Percentiles rank a stretch among this genome's conserved stretches.
phyloP scores from a whole-genome alignment of 768 basidiomycete genomes.

The Calocera viscosa region DNA sequence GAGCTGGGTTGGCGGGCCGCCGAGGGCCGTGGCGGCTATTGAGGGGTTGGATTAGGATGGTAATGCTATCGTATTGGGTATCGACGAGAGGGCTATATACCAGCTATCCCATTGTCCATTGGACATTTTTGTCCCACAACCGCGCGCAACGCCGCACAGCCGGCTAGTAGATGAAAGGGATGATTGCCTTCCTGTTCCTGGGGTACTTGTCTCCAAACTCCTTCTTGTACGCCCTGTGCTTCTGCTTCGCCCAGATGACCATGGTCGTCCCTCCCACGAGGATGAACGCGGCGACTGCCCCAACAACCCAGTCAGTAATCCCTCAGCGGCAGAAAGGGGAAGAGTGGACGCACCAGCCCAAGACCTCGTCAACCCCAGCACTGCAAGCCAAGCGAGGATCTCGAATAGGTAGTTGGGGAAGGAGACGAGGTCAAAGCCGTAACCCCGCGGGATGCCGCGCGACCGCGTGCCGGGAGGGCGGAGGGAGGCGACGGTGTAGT shows the following conservation, averaged over 20 bases:
- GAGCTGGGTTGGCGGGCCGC: slow-evolving; percentile 3
- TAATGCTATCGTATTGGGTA: too few species aligned
- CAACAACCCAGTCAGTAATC: neutral
- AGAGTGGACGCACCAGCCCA: slow-evolving; percentile 46
- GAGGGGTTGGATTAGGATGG: slow-evolving; percentile 1
- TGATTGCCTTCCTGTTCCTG: slow-evolving; percentile 56
- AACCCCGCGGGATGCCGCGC: slow-evolving; percentile 83
- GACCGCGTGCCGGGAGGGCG: slow-evolving; percentile 67
- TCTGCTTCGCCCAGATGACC: slow-evolving; percentile 80
- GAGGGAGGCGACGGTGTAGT: slow-evolving; percentile 68
- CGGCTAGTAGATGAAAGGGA: slow-evolving; percentile 53
- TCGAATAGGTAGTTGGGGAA: slow-evolving; percentile 96
- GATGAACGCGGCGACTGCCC: slow-evolving; percentile 42
- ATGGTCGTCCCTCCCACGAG: slow-evolving; percentile 53
- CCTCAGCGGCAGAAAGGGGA: slow-evolving; percentile 30
- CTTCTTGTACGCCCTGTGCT: slow-evolving; percentile 78
- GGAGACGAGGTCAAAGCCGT: slow-evolving; percentile 76
- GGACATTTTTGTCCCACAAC: too few species aligned
- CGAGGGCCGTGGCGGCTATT: neutral
- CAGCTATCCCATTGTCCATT: too few species aligned
- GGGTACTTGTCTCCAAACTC: slow-evolving; percentile 87
- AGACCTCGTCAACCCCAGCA: slow-evolving; percentile 68
- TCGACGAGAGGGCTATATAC: too few species aligned
- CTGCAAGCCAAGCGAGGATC: slow-evolving; percentile 54
- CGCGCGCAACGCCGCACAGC: neutral